These are phyloP conservation scores for Murraya koenigii DNA, from an alignment of 345 rosid species.

Conservation along the genomic window DNA sequence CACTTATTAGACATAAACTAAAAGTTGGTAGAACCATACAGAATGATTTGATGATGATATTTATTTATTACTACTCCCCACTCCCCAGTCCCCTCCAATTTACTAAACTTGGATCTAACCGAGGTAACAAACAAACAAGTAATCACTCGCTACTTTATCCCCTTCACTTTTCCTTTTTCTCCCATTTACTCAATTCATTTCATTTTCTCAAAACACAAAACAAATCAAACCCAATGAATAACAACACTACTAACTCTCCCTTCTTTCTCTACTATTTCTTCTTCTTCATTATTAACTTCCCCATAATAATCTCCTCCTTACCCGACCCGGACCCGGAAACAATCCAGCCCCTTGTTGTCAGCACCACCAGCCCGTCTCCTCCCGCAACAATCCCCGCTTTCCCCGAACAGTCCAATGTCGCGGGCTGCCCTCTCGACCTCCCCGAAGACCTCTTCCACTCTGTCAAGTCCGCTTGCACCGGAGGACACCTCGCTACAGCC, in stretches of 20 bases:
- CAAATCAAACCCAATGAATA: neutral
- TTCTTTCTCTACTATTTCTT: constrained; percentile 20
- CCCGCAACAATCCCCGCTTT: constrained; percentile 86
- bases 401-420: constrained; percentile 75
- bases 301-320: neutral
- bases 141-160: neutral
- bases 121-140: neutral
- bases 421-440: constrained; percentile 68
- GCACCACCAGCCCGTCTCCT: constrained; percentile 45
- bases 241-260: constrained; percentile 2
- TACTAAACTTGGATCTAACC: neutral
- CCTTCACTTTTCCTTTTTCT: neutral
- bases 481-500: constrained; percentile 25
- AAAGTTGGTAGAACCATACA: no score
- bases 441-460: constrained; percentile 67
- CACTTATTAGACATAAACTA: no score
- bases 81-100: neutral
- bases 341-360: constrained; percentile 43
- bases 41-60: neutral
- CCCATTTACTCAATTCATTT: neutral
- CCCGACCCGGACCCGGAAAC: constrained; percentile 43
- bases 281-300: constrained; percentile 3
- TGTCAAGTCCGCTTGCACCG: constrained; percentile 56
- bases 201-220: neutral
- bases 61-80: neutral